Conservation (phyloP, 1,284 basidiomycete genomes). For the Agroathelia rolfsii region DNA sequence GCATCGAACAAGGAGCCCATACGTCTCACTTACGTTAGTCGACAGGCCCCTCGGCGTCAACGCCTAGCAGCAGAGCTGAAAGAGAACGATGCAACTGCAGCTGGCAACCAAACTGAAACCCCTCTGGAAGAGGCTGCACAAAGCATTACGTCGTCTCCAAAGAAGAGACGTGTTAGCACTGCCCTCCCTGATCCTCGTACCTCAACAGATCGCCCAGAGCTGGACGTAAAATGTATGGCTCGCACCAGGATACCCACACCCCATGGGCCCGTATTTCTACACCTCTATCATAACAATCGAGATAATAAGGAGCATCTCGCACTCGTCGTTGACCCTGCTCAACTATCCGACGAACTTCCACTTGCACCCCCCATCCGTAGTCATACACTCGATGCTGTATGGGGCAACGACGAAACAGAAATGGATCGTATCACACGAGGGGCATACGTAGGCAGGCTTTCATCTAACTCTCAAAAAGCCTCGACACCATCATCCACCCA, state of each 20-base stretch:
- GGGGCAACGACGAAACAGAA: slow-evolving; percentile 83
- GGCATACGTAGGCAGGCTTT: slow-evolving; percentile 84
- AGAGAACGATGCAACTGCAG: too few species aligned
- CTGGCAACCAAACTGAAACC: too few species aligned
- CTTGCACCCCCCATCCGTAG: slow-evolving; percentile 65
- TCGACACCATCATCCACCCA: slow-evolving; percentile 33
- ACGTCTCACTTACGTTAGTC: slow-evolving; percentile 51
- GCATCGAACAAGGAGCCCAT: slow-evolving; percentile 32
- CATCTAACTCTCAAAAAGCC: slow-evolving; percentile 42
- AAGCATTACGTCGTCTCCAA: too few species aligned
- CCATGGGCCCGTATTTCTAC: slow-evolving; percentile 88
- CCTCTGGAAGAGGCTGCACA: too few species aligned
- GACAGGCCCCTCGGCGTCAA: slow-evolving; percentile 59
- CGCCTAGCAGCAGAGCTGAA: slow-evolving; percentile 32
- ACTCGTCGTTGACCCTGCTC: slow-evolving; percentile 87
- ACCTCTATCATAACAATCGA: slow-evolving; percentile 88
- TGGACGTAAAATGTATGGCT: slow-evolving; percentile 85
- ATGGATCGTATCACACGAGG: slow-evolving; percentile 92
- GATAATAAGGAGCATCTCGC: slow-evolving; percentile 97
- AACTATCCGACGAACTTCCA: slow-evolving; percentile 39
- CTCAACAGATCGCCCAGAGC: slow-evolving; percentile 14
- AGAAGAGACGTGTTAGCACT: too few species aligned
- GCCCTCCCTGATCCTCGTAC: slow-evolving; percentile 7
- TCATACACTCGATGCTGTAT: slow-evolving; percentile 73
- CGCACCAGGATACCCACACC: slow-evolving; percentile 96